phyloP scores from a whole-genome alignment of 768 basidiomycete genomes.

The Leccinellum rugosiceps region DNA sequence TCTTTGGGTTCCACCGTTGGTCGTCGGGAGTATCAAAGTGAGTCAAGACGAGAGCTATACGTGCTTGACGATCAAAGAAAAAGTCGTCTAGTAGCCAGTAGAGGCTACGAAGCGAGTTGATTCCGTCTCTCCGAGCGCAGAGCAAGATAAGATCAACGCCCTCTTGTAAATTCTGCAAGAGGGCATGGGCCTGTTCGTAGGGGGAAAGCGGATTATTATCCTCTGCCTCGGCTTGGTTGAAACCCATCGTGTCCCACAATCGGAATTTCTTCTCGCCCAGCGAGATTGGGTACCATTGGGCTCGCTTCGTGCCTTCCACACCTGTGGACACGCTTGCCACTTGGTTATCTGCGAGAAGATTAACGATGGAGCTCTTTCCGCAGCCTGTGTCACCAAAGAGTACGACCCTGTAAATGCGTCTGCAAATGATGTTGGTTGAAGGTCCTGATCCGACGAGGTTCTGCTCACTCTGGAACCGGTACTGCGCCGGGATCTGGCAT shows the following conservation, averaged over 20 bases:
- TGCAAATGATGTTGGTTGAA: conserved; percentile 8
- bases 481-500: not conserved
- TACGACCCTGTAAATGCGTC: conserved; percentile 22
- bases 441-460: not conserved
- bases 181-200: conserved; percentile 30
- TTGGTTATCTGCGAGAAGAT: conserved; percentile 24
- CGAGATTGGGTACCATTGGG: conserved; percentile 18
- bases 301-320: conserved; percentile 32
- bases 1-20: conserved; percentile 39
- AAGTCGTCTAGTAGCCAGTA: conserved; percentile 37
- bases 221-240: conserved; percentile 23
- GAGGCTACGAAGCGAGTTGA: conserved; percentile 35
- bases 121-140: conserved; percentile 35
- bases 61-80: conserved; percentile 36
- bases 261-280: conserved; percentile 20
- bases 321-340: conserved; percentile 29
- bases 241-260: conserved; percentile 35
- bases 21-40: conserved; percentile 34
- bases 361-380: conserved; percentile 32
- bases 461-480: conserved; percentile 15
- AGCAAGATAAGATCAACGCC: conserved; percentile 41
- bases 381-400: conserved; percentile 28
- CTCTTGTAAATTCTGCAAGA: conserved; percentile 31
- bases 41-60: conserved; percentile 38
- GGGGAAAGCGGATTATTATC: conserved; percentile 14